phyloP scores from a whole-genome alignment of 2,329 filamentous ascomycete species.

The Talaromyces verruculosus region DNA sequence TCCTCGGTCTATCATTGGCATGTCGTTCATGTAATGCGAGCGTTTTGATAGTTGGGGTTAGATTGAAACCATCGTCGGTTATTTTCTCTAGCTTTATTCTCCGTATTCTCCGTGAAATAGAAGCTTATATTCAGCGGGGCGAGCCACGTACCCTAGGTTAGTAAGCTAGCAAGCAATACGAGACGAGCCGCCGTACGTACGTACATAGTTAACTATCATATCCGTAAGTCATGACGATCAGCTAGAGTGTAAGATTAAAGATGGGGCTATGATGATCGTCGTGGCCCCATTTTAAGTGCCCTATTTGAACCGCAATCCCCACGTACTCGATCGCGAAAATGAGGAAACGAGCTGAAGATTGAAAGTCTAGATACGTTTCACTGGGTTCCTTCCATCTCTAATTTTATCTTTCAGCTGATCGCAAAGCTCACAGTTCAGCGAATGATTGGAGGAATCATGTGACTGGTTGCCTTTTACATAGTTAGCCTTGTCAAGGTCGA shows the following conservation, averaged over 20 bases:
- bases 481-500: not conserved
- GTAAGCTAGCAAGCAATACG: conserved; percentile 6
- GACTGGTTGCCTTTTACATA: not conserved
- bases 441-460: not conserved
- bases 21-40: not conserved
- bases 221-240: conserved; percentile 3
- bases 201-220: not conserved
- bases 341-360: not conserved
- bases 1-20: not conserved
- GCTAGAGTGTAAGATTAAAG: not conserved
- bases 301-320: not conserved
- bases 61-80: not conserved
- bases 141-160: not conserved
- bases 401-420: not conserved
- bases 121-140: not conserved
- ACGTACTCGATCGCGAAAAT: not conserved
- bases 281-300: not conserved
- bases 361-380: too few species aligned
- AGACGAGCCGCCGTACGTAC: not conserved
- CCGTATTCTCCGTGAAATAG: not conserved
- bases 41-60: not conserved
- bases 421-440: not conserved
- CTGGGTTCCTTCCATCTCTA: not conserved
- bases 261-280: conserved; percentile 4
- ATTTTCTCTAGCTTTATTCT: conserved; percentile 2